phyloP scores from a whole-genome alignment of 371 early-diverging fungal genomes.

The Mucor circinelloides region DNA sequence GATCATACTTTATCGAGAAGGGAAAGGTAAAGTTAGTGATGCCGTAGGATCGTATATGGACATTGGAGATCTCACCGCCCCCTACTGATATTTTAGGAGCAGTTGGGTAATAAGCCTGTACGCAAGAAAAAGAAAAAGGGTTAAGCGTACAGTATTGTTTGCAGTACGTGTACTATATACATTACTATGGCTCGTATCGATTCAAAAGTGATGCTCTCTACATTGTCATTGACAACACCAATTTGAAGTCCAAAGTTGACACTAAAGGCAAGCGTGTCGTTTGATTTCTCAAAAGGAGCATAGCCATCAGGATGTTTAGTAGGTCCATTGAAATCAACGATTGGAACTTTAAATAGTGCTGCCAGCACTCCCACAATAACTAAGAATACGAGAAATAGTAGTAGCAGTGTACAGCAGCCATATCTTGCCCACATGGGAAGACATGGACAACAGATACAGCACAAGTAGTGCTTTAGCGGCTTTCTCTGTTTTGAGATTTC shows the following conservation, averaged over 20 bases:
- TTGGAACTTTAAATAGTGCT: conserved; percentile 26
- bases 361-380: conserved; percentile 21
- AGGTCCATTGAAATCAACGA: conserved; percentile 24
- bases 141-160: background rate
- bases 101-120: conserved; percentile 48
- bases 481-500: background rate
- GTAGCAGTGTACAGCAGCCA: conserved; percentile 14
- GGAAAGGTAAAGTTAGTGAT: conserved; percentile 39
- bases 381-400: conserved; percentile 2
- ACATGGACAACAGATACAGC: conserved; percentile 27
- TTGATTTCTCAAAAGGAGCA: conserved; percentile 7
- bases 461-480: conserved; percentile 2
- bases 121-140: background rate
- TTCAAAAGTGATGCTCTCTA: conserved; percentile 38
- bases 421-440: conserved; percentile 30
- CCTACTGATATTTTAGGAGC: conserved; percentile 33
- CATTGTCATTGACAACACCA: conserved; percentile 37
- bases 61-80: conserved; percentile 35
- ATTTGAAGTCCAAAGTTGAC: conserved; percentile 34
- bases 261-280: conserved; percentile 10
- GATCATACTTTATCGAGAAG: conserved; percentile 32
- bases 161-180: background rate
- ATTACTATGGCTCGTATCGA: conserved; percentile 36
- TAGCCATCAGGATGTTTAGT: conserved; percentile 24
- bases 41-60: conserved; percentile 32